Base-by-base conservation (phyloP, 768 basidiomycete species). In the Sarcodon sp. region DNA sequence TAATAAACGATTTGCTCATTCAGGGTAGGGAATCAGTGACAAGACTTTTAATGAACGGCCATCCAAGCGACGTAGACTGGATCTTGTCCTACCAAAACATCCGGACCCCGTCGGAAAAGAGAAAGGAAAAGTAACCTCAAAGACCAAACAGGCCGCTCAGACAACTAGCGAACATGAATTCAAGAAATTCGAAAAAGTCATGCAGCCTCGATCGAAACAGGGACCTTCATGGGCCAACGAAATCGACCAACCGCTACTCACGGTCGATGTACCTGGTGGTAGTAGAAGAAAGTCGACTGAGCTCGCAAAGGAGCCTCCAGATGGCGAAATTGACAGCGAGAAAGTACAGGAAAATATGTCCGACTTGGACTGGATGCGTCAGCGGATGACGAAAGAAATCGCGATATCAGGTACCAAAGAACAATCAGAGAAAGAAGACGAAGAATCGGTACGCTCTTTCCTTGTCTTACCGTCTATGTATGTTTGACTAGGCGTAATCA, bases 291-390 rank as follows among this genome's bases (percentile, higher is more conserved):
- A 53, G 53, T 50, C 35, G 58, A 47, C 45, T 27, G 27, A n/a
- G 39, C 27, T 4, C 21, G 7, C 13, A 8, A 41, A 41, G 39
- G 8, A 41, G 16, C 8, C 21, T 27, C 21, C 21, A 27, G 3
- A 27, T 4, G 21, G 4, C 21, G 8, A 41, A 15, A 27, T 13
- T 13, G 39, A 41, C 13, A 4, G 8, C 27, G 13, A 15, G 11
- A 9, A 4, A 16, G 8, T 11, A 13, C 39, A 41, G 6, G 69
- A 66, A 43, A 64, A 62, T 6, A 55, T 84, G 6, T 81, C 81
- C 1, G 86, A 88, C 57, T 53, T 81, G 50, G 83, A 87, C 36
- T 88, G 86, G 85, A 73, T 87, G 75, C 72, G 69, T 57, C 71
- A 70, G 33, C 76, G 73, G 43, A 86, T 79, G 72, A 72, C 13